Evolutionary conservation across 768 basidiomycete species (phyloP), one percentile per base, ranked within the genome.

Genomic region (Ramaria sp.): DNA sequence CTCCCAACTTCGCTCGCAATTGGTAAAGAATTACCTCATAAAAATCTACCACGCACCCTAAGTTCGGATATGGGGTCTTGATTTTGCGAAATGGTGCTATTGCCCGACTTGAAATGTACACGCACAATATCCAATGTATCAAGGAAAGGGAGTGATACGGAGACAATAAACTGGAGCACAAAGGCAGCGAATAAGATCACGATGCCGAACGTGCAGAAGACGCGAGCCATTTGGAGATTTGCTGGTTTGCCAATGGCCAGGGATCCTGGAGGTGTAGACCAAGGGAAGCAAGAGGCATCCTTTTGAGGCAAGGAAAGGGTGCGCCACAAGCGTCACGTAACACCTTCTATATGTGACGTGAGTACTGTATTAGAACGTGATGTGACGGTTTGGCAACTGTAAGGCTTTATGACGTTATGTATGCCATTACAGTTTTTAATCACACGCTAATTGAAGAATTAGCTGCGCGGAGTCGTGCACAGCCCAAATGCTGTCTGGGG

Each of bases 71-170:
- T 63, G 3, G 61, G 58, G 30, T 64, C 41, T 7, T 54, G 37
- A 12, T 63, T 64, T 65, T 13, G 59, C 47, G 63, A 59, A 58
- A 69, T 57, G 52, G 62, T 59, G 41, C 72, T 17, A 59, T 19
- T 31, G 22, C 24, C 70, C 43, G 63, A 61, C 22, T 63, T 70
- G 54, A 82, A 80, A 53, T 78, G 75, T 11, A 78, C 73, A 30
- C 86, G 81, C 13, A 77, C 74, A 63, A 90, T 73, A 68, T 88
- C 87, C 62, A 88, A 71, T 0, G 76, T 79, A 19, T 82, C 73
- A 20, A 90, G 73, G 69, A 71, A 82, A 0, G 88, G 88, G 3
- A 88, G 71, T 15, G 87, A 89, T 50, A 90, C 74, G 12, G 86
- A 82, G 33, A 81, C 78, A 60, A 89, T 70, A 65, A 88, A 72